These are phyloP conservation scores for Corynascus novoguineensis DNA, from an alignment of 495 filamentous ascomycete species.

Conservation along the genomic window DNA sequence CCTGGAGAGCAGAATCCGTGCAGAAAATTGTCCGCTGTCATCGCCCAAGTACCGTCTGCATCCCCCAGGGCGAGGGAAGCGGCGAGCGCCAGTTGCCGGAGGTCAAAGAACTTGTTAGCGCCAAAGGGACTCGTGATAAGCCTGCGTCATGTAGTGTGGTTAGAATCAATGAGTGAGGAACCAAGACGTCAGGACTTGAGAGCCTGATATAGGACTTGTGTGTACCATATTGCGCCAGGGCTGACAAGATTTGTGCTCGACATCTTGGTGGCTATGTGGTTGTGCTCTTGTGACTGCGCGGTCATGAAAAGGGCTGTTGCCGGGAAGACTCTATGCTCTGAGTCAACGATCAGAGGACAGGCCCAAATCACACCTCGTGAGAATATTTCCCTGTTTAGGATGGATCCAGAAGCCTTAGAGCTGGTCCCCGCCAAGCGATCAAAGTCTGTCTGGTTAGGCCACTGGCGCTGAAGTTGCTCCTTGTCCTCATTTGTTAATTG, in stretches of 20 bases:
- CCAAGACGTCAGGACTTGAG: neutral
- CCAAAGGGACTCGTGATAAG: neutral
- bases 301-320: neutral
- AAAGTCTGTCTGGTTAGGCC: neutral
- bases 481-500: neutral
- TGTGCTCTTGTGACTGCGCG: too few species aligned
- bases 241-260: neutral
- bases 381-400: neutral
- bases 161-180: neutral
- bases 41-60: neutral
- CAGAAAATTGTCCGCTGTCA: neutral
- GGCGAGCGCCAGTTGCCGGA: neutral
- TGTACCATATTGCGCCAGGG: neutral
- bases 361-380: neutral
- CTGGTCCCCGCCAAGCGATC: neutral
- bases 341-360: neutral
- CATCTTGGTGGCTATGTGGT: neutral
- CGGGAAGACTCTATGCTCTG: neutral
- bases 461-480: neutral
- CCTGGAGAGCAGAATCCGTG: neutral
- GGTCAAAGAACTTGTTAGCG: neutral
- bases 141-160: neutral
- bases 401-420: neutral
- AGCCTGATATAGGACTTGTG: too few species aligned
- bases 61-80: neutral